Evolutionary conservation across 768 basidiomycete genomes (phyloP), one percentile per base, ranked within the genome.

Genomic region (Rhodotorula sphaerocarpa): DNA sequence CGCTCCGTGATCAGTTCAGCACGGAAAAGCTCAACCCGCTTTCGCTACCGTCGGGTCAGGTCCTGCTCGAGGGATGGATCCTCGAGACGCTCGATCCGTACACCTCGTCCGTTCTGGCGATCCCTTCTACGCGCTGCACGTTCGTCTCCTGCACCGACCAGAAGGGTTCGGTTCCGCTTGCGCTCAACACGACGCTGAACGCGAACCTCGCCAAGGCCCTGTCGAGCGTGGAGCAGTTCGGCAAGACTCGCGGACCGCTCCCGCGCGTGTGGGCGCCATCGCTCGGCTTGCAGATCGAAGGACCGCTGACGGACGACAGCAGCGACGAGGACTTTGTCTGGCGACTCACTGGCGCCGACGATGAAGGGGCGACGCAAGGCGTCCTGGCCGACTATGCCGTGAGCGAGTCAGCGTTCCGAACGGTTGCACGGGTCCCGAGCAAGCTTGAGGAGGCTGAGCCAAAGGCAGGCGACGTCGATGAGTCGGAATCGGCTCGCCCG

Each of bases 41-140:
- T 55, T 71, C 61, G 2, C 79, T 89, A 14, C 88, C 89, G 1
- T 78, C 88, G 21, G 93, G 90, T 3, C 83, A 86, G 20, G 79
- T 90, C 39, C 84, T 87, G 67, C 77, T 99, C 10, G 91, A 96
- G 71, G 93, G 87, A 3, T 99, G 95, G 95, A 84, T 93, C 36
- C 76, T 95, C 70, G 91, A 99, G 78, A 96, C 93, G 6, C 81
- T 97, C 50, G 93, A 97, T 72, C 91, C 92, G 0, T 96, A 96
- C 69, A 86, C 89, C 28, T 85, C 85, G 63, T 90, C 93, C 75
- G 90, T 89, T 67, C 93, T 90, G 72, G 82, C 89, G 18, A 93
- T 97, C 48, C 95, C 92, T 1, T 95, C 90, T 6, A 89, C 91
- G 43, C 77, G 86, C 50, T 92, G 89, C 74, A 90, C 87, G 47